Evolutionary conservation across 169 alveolate species (phyloP).

Genomic region (Plasmodium ovale): DNA sequence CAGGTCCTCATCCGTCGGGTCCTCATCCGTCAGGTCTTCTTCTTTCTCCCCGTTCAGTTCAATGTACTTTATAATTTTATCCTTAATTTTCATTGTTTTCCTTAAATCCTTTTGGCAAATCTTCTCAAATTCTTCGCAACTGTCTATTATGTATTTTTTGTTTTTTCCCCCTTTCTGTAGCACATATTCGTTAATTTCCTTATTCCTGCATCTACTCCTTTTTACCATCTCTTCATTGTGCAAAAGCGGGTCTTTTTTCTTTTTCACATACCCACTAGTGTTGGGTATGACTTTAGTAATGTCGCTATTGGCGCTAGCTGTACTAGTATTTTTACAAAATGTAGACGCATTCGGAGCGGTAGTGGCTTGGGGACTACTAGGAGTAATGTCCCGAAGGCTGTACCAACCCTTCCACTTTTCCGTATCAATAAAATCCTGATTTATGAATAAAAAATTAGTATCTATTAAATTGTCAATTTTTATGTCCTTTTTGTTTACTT

Average conservation of each 20-base stretch:
- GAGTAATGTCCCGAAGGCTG: too few relatives aligned
- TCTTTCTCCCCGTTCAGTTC: conserved; percentile 24
- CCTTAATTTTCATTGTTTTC: conserved; percentile 35
- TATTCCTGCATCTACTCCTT: not conserved
- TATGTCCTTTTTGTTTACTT: conserved; percentile 19
- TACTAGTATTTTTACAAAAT: too few relatives aligned
- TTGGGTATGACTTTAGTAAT: not conserved
- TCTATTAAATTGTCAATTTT: conserved; percentile 24
- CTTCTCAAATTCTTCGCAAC: conserved; percentile 39
- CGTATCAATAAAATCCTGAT: conserved; percentile 2
- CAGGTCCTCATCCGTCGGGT: not conserved
- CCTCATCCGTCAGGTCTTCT: not conserved
- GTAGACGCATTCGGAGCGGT: too few relatives aligned
- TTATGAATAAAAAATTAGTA: conserved; percentile 34
- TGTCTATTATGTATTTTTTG: conserved; percentile 53
- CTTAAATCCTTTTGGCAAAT: conserved; percentile 13
- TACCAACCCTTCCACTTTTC: not conserved
- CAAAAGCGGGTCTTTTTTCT: not conserved
- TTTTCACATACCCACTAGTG: not conserved
- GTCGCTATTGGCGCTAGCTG: not conserved
- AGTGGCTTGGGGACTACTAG: too few relatives aligned
- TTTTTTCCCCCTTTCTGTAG: conserved; percentile 9
- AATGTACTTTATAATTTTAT: conserved; percentile 39
- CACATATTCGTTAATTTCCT: conserved; percentile 11
- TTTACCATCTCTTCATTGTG: not conserved